Percentiles rank a stretch among this genome's conserved stretches.
Conservation (phyloP, 164 flowering plant species). For the Chimonanthus salicifolius region DNA sequence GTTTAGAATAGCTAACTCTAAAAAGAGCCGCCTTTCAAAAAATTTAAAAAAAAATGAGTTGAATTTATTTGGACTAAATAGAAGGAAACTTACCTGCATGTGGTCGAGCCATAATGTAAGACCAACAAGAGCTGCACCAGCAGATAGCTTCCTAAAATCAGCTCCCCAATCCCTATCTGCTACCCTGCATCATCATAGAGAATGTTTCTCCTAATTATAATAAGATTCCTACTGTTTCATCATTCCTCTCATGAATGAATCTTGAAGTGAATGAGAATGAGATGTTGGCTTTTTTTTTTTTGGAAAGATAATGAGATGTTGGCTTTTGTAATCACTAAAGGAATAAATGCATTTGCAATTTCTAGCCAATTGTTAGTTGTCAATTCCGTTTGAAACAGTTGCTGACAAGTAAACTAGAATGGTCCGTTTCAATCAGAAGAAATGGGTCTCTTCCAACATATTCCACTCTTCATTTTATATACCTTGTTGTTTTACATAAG, state of each 20-base stretch:
- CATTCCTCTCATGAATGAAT: not conserved
- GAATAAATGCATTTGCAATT: not conserved
- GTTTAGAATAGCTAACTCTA: no score
- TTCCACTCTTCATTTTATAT: no score
- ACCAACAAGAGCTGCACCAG: constrained; percentile 96
- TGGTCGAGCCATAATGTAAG: constrained; percentile 92
- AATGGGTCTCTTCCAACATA: no score
- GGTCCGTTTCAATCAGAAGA: no score
- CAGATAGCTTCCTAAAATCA: constrained; percentile 91
- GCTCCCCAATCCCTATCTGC: constrained; percentile 98
- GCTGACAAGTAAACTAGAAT: no score
- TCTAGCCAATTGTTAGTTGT: no score
- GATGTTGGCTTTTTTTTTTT: not conserved
- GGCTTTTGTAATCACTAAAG: not conserved
- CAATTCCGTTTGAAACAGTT: no score
- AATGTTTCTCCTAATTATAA: not conserved
- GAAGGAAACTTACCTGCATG: constrained; percentile 69
- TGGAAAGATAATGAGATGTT: no score
- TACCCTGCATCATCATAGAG: constrained; percentile 48
- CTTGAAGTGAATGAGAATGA: constrained; percentile 1
- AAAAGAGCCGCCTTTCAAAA: no score
- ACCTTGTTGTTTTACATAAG: no score
- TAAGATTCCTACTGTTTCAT: not conserved
- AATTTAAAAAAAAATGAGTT: no score
- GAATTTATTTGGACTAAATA: not conserved